These are phyloP conservation scores for Rhodotorula toruloides DNA, from an alignment of 768 basidiomycete species.

Conservation along the genomic window DNA sequence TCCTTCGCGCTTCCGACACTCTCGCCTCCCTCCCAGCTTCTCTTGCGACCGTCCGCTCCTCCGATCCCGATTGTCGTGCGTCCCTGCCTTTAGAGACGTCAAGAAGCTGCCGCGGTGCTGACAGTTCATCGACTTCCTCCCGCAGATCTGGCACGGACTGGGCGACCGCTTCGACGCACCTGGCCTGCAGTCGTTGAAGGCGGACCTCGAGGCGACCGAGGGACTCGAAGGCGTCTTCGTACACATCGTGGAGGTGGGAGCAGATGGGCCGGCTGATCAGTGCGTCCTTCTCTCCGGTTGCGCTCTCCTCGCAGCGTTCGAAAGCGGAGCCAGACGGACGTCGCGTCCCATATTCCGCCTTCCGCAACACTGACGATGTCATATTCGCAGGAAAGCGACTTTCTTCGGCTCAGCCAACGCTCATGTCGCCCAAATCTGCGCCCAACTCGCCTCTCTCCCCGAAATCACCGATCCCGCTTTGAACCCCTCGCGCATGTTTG, in stretches of 20 bases:
- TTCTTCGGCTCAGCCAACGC: constrained; percentile 47
- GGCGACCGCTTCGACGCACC: constrained; percentile 48
- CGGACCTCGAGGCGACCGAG: constrained; percentile 43
- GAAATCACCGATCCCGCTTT: constrained; percentile 43
- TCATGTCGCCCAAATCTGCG: constrained; percentile 44
- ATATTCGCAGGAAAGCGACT: constrained; percentile 24
- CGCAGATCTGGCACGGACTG: constrained; percentile 50
- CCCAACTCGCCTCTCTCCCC: constrained; percentile 43
- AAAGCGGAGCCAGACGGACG: too few relatives aligned
- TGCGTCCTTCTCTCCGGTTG: constrained; percentile 42
- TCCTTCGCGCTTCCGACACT: neutral
- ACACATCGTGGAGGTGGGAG: constrained; percentile 45
- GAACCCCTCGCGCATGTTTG: constrained; percentile 43
- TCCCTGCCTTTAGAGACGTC: too few relatives aligned
- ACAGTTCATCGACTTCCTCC: neutral
- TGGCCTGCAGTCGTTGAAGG: constrained; percentile 45
- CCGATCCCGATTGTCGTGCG: constrained; percentile 1
- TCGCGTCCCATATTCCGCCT: too few relatives aligned
- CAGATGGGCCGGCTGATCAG: constrained; percentile 46
- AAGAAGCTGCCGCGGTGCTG: neutral
- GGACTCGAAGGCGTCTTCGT: constrained; percentile 46
- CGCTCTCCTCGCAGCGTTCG: neutral
- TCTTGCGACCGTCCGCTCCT: too few relatives aligned
- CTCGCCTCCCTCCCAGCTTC: neutral
- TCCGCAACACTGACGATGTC: neutral